phyloP scores from a whole-genome alignment of 805 yeast species.

The Candida sakaeoensis region DNA sequence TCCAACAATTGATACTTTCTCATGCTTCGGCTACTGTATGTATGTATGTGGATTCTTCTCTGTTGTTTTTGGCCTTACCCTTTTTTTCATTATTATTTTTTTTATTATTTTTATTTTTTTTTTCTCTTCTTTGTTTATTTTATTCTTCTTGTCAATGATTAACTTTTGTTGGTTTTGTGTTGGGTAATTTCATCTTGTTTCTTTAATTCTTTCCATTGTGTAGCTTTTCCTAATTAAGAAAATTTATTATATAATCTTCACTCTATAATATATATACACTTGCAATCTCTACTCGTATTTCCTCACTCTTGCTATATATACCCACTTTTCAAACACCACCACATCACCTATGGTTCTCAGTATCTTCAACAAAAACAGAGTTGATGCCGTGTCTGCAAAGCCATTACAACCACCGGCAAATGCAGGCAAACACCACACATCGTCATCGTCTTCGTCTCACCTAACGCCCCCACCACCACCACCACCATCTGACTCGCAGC shows the following conservation, averaged over 20 bases:
- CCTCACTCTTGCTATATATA: not conserved
- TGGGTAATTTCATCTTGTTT: not conserved
- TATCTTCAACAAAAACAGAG: not conserved
- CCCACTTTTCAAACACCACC: not conserved
- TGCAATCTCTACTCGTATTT: not conserved
- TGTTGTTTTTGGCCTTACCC: no score
- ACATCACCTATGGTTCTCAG: constrained; percentile 1
- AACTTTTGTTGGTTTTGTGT: constrained; percentile 1
- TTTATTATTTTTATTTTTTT: no score
- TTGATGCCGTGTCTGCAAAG: not conserved
- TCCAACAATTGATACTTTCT: no score
- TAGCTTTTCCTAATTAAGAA: constrained; percentile 1
- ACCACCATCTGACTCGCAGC: no score
- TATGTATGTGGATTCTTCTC: no score
- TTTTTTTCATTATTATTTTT: no score
- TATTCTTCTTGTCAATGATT: not conserved
- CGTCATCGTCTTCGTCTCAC: not conserved
- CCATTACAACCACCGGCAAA: not conserved
- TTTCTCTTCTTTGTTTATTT: no score
- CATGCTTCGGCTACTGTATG: no score
- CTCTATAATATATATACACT: not conserved
- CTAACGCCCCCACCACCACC: not conserved
- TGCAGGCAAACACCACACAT: not conserved
- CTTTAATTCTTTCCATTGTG: not conserved
- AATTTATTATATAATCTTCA: not conserved